Conservation (phyloP, 371 early-diverging fungal species). For the Circinella umbellata region DNA sequence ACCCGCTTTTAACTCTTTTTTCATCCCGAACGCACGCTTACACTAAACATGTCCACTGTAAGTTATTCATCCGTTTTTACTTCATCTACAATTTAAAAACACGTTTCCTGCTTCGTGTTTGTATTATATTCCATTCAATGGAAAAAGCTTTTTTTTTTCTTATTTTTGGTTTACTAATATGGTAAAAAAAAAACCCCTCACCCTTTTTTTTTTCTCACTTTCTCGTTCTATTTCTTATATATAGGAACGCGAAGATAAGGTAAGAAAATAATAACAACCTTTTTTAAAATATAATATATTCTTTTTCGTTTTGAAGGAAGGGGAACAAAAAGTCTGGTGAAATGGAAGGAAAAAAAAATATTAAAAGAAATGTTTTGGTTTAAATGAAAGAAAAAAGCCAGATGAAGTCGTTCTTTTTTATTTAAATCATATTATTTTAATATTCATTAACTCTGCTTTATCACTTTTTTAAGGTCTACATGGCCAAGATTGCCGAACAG, state of each 20-base stretch:
- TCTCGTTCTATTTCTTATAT: not conserved
- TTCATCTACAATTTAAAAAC: too few relatives aligned
- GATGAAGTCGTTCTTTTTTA: not conserved
- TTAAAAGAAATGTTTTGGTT: not conserved
- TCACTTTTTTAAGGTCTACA: slow-evolving; percentile 53
- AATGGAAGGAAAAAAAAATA: not conserved
- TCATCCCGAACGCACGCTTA: slow-evolving; percentile 22
- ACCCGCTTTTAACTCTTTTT: slow-evolving; percentile 2
- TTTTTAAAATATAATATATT: not conserved
- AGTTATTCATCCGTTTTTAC: slow-evolving; percentile 18
- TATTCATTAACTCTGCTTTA: not conserved
- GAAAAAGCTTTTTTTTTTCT: too few relatives aligned
- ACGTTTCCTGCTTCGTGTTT: slow-evolving; percentile 5
- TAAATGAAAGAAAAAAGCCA: not conserved
- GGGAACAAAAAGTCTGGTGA: not conserved
- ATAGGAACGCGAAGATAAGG: slow-evolving; percentile 44
- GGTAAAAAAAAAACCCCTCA: too few relatives aligned
- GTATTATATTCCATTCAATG: not conserved
- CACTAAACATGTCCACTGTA: slow-evolving; percentile 22
- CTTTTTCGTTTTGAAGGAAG: not conserved
- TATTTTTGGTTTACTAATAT: too few relatives aligned
- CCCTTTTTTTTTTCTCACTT: not conserved
- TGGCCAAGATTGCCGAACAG: slow-evolving; percentile 99
- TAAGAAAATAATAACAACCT: slow-evolving; percentile 10
- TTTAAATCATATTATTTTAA: not conserved